Evolutionary conservation across 148 eudicot genomes (phyloP).

Genomic region (Fallopia convolvulus): DNA sequence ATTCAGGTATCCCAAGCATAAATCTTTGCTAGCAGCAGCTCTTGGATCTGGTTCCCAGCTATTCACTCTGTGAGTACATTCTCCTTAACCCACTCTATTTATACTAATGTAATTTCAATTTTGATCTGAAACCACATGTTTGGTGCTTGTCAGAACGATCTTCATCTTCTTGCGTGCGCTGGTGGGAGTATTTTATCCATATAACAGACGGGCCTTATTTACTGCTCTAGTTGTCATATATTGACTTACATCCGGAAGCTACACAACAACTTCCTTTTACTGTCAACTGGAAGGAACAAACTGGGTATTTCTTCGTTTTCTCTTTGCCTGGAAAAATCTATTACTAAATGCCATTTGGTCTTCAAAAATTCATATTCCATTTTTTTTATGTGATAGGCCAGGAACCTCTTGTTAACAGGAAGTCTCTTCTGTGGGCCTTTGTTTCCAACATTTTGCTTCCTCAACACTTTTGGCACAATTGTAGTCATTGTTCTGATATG

Average conservation of each 20-base stretch:
- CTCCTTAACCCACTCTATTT: not conserved
- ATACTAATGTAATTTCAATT: no score
- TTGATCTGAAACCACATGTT: not conserved
- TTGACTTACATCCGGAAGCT: slow-evolving; percentile 4
- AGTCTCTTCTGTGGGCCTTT: slow-evolving; percentile 3
- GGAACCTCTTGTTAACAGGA: slow-evolving; percentile 7
- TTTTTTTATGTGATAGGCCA: not conserved
- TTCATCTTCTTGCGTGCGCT: slow-evolving; percentile 6
- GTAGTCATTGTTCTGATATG: slow-evolving; percentile 5
- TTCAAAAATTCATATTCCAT: no score
- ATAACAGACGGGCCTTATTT: slow-evolving; percentile 2
- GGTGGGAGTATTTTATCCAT: slow-evolving; percentile 8
- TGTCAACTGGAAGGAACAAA: slow-evolving; percentile 9
- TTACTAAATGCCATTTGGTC: no score
- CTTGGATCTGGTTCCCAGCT: slow-evolving; percentile 3
- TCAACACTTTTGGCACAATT: slow-evolving; percentile 2
- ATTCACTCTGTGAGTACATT: not conserved
- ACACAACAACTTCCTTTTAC: not conserved
- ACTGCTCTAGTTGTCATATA: slow-evolving; percentile 7
- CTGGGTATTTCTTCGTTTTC: not conserved
- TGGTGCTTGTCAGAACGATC: not conserved
- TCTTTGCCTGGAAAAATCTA: no score
- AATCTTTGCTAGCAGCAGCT: slow-evolving; percentile 7
- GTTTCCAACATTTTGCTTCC: slow-evolving; percentile 1
- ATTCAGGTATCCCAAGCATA: slow-evolving; percentile 1